Evolutionary conservation across 2,329 filamentous ascomycete genomes (phyloP).

Genomic region (Paracorniculantispora psalliotae): DNA sequence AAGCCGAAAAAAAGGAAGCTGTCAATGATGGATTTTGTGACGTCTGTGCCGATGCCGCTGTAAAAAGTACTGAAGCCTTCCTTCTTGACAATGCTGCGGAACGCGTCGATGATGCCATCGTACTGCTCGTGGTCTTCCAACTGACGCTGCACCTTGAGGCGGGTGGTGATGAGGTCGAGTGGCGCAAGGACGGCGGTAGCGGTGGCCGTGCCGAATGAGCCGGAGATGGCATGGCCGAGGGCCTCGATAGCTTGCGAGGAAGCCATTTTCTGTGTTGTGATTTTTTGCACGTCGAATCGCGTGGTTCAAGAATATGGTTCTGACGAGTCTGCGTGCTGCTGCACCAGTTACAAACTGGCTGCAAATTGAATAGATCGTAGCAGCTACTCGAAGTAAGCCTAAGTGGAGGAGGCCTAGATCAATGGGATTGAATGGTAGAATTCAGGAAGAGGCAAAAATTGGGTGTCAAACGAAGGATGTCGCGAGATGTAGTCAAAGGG

Average conservation of each 20-base stretch:
- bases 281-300: too few relatives aligned
- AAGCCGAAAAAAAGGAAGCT: constrained; percentile 84
- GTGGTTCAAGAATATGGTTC: too few relatives aligned
- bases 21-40: constrained; percentile 64
- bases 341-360: too few relatives aligned
- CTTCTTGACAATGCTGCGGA: constrained; percentile 61
- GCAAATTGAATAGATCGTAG: too few relatives aligned
- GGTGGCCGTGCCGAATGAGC: constrained; percentile 70
- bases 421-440: too few relatives aligned
- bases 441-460: too few relatives aligned
- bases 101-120: constrained; percentile 61
- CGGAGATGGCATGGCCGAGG: constrained; percentile 75
- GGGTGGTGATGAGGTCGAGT: constrained; percentile 73
- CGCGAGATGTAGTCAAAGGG: too few relatives aligned
- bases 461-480: too few relatives aligned
- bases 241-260: constrained; percentile 55
- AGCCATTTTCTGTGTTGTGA: constrained; percentile 19
- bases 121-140: constrained; percentile 50
- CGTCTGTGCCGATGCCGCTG: constrained; percentile 57
- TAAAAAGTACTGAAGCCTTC: constrained; percentile 76
- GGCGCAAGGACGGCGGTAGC: constrained; percentile 78
- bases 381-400: too few relatives aligned
- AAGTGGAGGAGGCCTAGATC: too few relatives aligned
- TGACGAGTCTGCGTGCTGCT: too few relatives aligned
- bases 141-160: constrained; percentile 72